Percentiles rank a stretch among this genome's conserved stretches.
Evolutionary conservation across 2,329 filamentous ascomycete genomes (phyloP).

Genomic region (Monilinia polystroma): DNA sequence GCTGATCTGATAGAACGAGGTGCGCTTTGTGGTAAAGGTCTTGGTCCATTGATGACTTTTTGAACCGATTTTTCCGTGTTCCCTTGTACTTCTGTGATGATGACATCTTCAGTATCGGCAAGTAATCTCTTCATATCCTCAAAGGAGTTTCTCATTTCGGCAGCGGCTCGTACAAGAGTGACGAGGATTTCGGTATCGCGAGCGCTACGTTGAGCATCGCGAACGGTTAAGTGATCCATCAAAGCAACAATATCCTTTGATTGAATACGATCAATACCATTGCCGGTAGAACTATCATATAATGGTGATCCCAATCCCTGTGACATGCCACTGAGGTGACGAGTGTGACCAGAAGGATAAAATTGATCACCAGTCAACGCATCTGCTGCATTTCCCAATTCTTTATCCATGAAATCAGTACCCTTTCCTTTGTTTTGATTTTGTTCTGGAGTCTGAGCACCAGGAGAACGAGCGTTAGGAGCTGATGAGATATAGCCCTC

Average conservation of each 20-base stretch:
- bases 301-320: conserved; percentile 87
- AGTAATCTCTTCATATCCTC: conserved; percentile 94
- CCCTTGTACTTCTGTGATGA: conserved; percentile 83
- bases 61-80: conserved; percentile 84
- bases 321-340: conserved; percentile 83
- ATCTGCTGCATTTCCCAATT: conserved; percentile 52
- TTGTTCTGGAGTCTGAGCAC: conserved; percentile 48
- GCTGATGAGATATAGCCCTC: conserved; percentile 89
- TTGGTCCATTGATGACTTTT: conserved; percentile 78
- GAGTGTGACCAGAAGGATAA: conserved; percentile 56
- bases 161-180: conserved; percentile 86
- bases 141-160: conserved; percentile 96
- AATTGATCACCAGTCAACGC: conserved; percentile 61
- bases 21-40: conserved; percentile 70
- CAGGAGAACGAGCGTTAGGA: conserved; percentile 53
- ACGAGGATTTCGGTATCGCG: conserved; percentile 95
- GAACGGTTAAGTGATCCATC: conserved; percentile 98
- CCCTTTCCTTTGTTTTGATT: conserved; percentile 42
- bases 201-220: conserved; percentile 93
- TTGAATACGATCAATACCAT: conserved; percentile 86
- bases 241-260: conserved; percentile 95
- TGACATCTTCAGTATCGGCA: conserved; percentile 82
- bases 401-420: conserved; percentile 52
- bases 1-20: conserved; percentile 49
- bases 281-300: conserved; percentile 85